A percentile compares a stretch with the other conserved stretches of the same genome.
Evolutionary conservation across 345 rosid genomes (phyloP).

Genomic region (Brassica incana): DNA sequence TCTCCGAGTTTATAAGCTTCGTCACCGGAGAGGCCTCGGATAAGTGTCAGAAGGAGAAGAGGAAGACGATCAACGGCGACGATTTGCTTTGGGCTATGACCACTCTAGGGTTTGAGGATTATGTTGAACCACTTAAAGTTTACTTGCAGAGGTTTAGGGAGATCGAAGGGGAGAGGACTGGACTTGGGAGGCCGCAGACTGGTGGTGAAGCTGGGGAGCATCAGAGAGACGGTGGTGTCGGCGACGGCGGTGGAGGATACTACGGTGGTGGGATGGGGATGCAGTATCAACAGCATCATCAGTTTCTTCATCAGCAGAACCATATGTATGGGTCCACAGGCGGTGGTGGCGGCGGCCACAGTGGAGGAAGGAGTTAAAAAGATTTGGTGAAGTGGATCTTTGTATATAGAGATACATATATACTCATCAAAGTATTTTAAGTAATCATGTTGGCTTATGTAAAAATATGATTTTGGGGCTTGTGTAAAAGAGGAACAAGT

Average conservation of each 20-base stretch:
- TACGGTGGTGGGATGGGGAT: slow-evolving; percentile 41
- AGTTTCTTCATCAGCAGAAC: slow-evolving; percentile 40
- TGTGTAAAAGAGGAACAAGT: slow-evolving; percentile 36
- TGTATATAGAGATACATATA: slow-evolving; percentile 29
- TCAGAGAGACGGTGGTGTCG: slow-evolving; percentile 30
- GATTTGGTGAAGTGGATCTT: slow-evolving; percentile 27
- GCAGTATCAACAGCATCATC: slow-evolving; percentile 42
- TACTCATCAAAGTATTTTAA: slow-evolving; percentile 6
- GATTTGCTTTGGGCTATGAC: slow-evolving; percentile 58
- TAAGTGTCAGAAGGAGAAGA: slow-evolving; percentile 77
- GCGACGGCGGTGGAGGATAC: slow-evolving; percentile 26
- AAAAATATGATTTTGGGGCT: slow-evolving; percentile 31
- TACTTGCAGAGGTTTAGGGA: slow-evolving; percentile 76
- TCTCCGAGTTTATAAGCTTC: slow-evolving; percentile 78
- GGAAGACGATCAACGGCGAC: slow-evolving; percentile 80
- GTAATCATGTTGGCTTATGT: slow-evolving; percentile 26
- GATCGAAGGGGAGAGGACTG: slow-evolving; percentile 67
- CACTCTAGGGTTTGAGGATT: slow-evolving; percentile 71
- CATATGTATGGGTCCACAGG: slow-evolving; percentile 25
- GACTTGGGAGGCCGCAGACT: slow-evolving; percentile 38
- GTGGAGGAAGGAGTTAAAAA: slow-evolving; percentile 31
- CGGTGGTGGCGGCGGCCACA: slow-evolving; percentile 14
- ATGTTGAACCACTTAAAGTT: slow-evolving; percentile 69
- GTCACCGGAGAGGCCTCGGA: slow-evolving; percentile 81
- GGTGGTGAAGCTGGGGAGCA: slow-evolving; percentile 37